Evolutionary conservation across 768 basidiomycete genomes (phyloP).

Genomic region (Leccinum fibrillosum): DNA sequence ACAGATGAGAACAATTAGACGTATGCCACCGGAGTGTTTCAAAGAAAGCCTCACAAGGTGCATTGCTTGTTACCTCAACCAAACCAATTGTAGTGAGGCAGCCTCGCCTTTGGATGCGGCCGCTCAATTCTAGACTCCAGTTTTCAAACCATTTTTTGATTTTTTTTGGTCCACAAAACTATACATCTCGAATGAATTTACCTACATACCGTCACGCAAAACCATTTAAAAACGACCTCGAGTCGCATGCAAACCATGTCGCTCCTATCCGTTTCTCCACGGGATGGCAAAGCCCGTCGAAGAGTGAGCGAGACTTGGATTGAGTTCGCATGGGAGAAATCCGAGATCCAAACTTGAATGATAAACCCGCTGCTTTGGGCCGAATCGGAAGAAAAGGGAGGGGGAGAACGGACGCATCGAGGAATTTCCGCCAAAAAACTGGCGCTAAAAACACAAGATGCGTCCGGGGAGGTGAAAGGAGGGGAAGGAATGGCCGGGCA

Average conservation of each 20-base stretch:
- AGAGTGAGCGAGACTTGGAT: not conserved
- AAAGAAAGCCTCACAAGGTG: not conserved
- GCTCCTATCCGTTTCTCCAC: not conserved
- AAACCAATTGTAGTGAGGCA: not conserved
- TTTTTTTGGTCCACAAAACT: not conserved
- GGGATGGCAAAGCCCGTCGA: not conserved
- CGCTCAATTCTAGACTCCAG: not conserved
- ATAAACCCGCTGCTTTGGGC: not conserved
- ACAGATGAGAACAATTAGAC: not conserved
- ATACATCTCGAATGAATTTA: not conserved
- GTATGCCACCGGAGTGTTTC: too few relatives aligned
- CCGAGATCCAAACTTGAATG: not conserved
- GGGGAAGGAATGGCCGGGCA: not conserved
- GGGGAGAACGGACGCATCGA: constrained; percentile 6
- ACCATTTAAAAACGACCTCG: not conserved
- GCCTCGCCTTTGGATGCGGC: not conserved
- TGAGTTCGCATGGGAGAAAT: not conserved
- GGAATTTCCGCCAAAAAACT: constrained; percentile 4
- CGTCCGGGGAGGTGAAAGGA: not conserved
- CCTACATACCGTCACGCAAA: not conserved
- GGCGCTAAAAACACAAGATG: constrained; percentile 5
- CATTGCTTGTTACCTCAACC: not conserved
- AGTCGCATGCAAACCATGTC: not conserved
- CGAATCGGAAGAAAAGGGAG: not conserved
- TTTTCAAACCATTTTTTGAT: not conserved